Percentiles rank a stretch among this genome's conserved stretches.
Conservation (phyloP, 331 rosid genomes). For the Quercus tomentella region DNA sequence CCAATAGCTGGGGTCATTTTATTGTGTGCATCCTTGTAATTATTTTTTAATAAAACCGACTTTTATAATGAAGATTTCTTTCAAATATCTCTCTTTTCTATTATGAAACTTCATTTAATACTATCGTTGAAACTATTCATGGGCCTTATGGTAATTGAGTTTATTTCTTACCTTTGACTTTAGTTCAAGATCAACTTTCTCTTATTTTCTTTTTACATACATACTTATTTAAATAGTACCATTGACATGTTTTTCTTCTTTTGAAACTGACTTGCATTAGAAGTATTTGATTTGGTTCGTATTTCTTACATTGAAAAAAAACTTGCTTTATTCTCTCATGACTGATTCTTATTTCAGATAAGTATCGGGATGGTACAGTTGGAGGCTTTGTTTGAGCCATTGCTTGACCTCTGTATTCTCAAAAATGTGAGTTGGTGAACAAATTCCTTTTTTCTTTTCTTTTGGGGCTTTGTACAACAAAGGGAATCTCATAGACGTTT, state of each 20-base stretch:
- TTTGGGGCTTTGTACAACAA: not conserved
- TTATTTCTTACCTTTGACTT: not conserved
- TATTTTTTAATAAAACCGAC: too few relatives aligned
- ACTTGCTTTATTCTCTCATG: not conserved
- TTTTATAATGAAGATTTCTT: too few relatives aligned
- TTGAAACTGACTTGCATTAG: constrained; percentile 12
- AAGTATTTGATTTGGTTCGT: constrained; percentile 10
- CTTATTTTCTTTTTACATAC: not conserved
- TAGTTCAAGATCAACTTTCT: not conserved
- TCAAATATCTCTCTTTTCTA: too few relatives aligned
- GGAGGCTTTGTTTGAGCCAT: constrained; percentile 66
- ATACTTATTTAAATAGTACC: not conserved
- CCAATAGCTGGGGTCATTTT: not conserved
- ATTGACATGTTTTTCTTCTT: constrained; percentile 11
- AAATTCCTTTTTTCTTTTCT: not conserved
- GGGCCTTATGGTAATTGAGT: not conserved
- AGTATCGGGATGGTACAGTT: constrained; percentile 50
- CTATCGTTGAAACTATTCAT: not conserved
- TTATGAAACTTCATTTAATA: too few relatives aligned
- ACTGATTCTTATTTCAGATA: constrained; percentile 48
- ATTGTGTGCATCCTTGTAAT: not conserved
- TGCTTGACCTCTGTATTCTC: constrained; percentile 67
- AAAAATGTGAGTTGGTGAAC: constrained; percentile 59
- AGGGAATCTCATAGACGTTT: not conserved
- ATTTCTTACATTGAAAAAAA: not conserved